Conservation (phyloP, 495 filamentous ascomycete species). For the Lepraria neglecta region DNA sequence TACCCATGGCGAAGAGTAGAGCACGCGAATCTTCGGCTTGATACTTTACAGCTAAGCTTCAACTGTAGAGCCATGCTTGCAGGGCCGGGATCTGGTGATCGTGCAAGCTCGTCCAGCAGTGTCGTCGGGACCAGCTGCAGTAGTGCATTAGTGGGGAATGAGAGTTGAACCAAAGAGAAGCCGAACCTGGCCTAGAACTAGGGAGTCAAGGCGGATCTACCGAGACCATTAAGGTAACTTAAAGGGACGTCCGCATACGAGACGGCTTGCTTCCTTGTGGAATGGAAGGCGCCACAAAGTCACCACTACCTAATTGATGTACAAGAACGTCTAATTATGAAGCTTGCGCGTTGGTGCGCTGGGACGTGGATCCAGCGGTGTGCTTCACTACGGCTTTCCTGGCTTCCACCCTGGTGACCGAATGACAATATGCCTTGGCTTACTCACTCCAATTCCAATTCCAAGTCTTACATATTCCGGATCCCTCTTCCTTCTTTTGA, state of each 20-base stretch:
- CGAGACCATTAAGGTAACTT: background rate
- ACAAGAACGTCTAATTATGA: slow-evolving; percentile 4
- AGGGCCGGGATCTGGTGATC: background rate
- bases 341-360: slow-evolving; percentile 10
- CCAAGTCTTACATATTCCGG: slow-evolving; percentile 4
- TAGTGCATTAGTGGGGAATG: slow-evolving; percentile 3
- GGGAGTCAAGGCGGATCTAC: background rate
- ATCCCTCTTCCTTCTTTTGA: slow-evolving; percentile 2
- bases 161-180: slow-evolving; percentile 1
- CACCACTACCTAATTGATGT: slow-evolving; percentile 8
- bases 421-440: slow-evolving; percentile 10
- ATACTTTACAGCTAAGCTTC: background rate
- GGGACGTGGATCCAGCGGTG: slow-evolving; percentile 3
- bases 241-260: background rate
- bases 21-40: background rate
- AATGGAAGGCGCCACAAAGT: slow-evolving; percentile 7
- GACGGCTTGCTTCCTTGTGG: slow-evolving; percentile 2
- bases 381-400: background rate
- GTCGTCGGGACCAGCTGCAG: background rate
- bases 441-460: slow-evolving; percentile 4
- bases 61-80: background rate
- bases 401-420: background rate
- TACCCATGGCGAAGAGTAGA: no score
- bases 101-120: slow-evolving; percentile 9
- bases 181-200: background rate